Evolutionary conservation across 768 basidiomycete species (phyloP), one percentile per base, ranked within the genome.

Genomic region (Royoungia palumana): DNA sequence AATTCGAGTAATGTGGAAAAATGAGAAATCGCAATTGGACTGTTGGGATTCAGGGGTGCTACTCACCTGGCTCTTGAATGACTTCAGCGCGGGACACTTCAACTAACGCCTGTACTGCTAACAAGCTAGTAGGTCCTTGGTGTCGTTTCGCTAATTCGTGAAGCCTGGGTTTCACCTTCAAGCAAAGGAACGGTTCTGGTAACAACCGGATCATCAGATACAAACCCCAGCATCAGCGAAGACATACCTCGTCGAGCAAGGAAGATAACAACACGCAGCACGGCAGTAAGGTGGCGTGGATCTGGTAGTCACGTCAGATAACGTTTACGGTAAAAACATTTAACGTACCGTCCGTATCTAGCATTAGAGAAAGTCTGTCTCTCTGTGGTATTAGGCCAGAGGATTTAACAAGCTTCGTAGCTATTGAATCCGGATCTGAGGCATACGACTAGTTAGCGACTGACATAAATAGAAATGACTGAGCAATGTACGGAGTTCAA

Each of bases 81-180:
- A 49, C 34, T 47, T 51, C 49, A 8, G 47, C 38, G 9, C 44
- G 37, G 12, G 54, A 53, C 20, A 61, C 21, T 16, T 50, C 53
- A 17, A 61, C 51, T 1, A 61, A 49, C 13, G 49, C 59, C 19
- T 61, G 56, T 10, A 61, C 60, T 25, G 59, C 60, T 27, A 58
- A 40, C 30, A 58, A 16, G 34, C 59, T 55, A 13, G 53, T 51
- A 14, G 50, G 51, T 3, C 54, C 54, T 34, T 49, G 35, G 32
- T 36, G 44, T 13, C 21, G 30, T 19, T 42, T 28, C n/a, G 56
- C 56, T 35, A 57, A 41, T 25, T 57, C 44, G 3, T 51, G 47
- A 39, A 57, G 54, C 17, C 43, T 46, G 4, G 40, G 47, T 27
- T 48, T 47, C 27, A 52, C 21, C 20, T 35, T 51, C 41, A 47